Conservation (phyloP, 805 yeast genomes). For the Kazachstania bromeliacearum region DNA sequence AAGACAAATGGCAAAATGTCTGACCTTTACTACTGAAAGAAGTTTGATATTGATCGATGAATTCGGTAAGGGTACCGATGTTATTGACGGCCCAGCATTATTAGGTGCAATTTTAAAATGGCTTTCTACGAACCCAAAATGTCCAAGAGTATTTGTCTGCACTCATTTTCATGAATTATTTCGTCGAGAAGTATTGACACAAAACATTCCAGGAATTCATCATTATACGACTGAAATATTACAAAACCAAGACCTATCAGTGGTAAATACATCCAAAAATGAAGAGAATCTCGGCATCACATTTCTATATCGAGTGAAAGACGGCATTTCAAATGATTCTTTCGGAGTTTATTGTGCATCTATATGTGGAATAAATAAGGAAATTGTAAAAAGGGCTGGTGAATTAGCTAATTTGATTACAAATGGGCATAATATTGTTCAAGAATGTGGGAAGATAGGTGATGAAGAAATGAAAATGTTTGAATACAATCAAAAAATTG, state of each 20-base stretch:
- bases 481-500: constrained; percentile 12
- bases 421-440: constrained; percentile 14
- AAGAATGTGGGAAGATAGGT: constrained; percentile 9
- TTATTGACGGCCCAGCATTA: constrained; percentile 37
- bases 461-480: constrained; percentile 14
- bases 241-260: constrained; percentile 6
- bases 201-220: constrained; percentile 14
- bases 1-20: constrained; percentile 35
- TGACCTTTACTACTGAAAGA: constrained; percentile 31
- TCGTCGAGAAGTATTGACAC: constrained; percentile 16
- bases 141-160: constrained; percentile 29
- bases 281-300: constrained; percentile 17
- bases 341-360: constrained; percentile 37
- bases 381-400: constrained; percentile 29
- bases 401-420: constrained; percentile 15
- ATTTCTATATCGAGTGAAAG: constrained; percentile 28
- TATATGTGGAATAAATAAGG: constrained; percentile 28
- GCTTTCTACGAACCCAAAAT: constrained; percentile 9
- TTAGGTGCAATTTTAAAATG: constrained; percentile 32
- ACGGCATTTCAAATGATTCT: constrained; percentile 29
- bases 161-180: constrained; percentile 40
- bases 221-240: constrained; percentile 32
- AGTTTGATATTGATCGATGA: constrained; percentile 44
- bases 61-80: constrained; percentile 46
- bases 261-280: background rate